Conservation (phyloP, 805 yeast species). For the Candida peoriensis region DNA sequence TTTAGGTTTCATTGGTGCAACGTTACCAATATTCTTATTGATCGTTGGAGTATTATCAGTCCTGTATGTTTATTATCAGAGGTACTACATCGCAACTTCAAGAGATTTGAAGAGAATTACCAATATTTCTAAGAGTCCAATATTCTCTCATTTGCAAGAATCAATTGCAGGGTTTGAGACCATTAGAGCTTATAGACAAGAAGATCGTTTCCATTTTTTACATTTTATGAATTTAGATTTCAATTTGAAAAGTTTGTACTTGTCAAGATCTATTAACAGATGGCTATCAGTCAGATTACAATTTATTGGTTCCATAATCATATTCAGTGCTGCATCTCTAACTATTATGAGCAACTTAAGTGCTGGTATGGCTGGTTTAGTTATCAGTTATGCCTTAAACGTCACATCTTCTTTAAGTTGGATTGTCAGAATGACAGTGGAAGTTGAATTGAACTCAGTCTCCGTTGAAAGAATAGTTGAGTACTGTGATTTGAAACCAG, state of each 20-base stretch:
- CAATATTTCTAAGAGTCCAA: conserved; percentile 67
- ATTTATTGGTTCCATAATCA: conserved; percentile 52
- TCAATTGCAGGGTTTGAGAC: conserved; percentile 74
- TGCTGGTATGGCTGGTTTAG: conserved; percentile 59
- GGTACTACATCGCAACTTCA: conserved; percentile 61
- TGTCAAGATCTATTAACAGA: conserved; percentile 59
- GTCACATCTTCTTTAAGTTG: conserved; percentile 49
- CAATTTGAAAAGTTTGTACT: conserved; percentile 71
- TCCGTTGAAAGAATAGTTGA: conserved; percentile 66
- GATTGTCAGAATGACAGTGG: conserved; percentile 57
- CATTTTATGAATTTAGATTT: conserved; percentile 67
- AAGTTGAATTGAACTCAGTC: conserved; percentile 58
- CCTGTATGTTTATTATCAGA: conserved; percentile 66
- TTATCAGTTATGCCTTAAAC: conserved; percentile 59
- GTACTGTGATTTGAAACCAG: conserved; percentile 44
- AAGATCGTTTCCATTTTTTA: conserved; percentile 52
- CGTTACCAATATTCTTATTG: conserved; percentile 49
- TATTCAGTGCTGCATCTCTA: conserved; percentile 45
- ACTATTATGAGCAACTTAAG: conserved; percentile 42
- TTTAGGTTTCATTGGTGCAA: conserved; percentile 44
- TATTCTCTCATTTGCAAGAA: conserved; percentile 79
- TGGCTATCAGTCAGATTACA: conserved; percentile 63
- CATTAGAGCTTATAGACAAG: conserved; percentile 71
- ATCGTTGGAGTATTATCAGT: conserved; percentile 40
- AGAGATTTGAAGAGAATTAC: conserved; percentile 76